Evolutionary conservation across 495 filamentous ascomycete genomes (phyloP).

Genomic region (Xylaria acuta): DNA sequence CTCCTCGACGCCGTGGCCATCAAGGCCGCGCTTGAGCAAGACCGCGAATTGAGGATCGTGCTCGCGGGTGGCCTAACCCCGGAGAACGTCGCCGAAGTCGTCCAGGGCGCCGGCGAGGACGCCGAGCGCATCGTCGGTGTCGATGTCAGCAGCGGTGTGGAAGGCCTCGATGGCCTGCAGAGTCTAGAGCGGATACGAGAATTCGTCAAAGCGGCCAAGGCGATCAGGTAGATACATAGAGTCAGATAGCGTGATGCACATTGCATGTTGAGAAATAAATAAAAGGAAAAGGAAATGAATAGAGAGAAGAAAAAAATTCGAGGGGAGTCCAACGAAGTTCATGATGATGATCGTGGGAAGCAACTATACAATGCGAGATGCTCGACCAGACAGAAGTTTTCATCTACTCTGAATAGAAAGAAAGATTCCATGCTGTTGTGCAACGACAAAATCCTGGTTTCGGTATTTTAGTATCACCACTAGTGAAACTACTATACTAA

Average conservation of each 20-base stretch:
- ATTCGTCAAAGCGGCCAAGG: constrained; percentile 79
- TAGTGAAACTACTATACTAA: not conserved
- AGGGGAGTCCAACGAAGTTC: not conserved
- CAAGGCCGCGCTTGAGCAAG: constrained; percentile 63
- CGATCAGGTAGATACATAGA: constrained; percentile 42
- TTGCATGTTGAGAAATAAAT: not conserved
- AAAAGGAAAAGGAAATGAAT: constrained; percentile 12
- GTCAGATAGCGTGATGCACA: not conserved
- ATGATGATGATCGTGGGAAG: not conserved
- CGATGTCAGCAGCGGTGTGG: constrained; percentile 94
- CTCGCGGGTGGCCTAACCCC: constrained; percentile 84
- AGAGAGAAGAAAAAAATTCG: not conserved
- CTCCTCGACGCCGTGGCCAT: constrained; percentile 71
- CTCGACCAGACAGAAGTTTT: not conserved
- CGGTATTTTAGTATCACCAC: not conserved
- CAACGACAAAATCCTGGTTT: not conserved
- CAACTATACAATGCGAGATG: not conserved
- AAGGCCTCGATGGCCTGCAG: constrained; percentile 76
- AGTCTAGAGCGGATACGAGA: constrained; percentile 79
- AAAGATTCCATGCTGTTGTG: not conserved
- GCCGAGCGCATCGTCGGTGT: constrained; percentile 74
- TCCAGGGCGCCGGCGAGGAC: constrained; percentile 62
- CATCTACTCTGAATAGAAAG: not conserved
- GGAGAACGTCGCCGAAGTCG: constrained; percentile 70
- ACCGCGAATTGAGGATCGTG: constrained; percentile 67